Conservation (phyloP, 805 yeast genomes). For the Candida tammaniensis region DNA sequence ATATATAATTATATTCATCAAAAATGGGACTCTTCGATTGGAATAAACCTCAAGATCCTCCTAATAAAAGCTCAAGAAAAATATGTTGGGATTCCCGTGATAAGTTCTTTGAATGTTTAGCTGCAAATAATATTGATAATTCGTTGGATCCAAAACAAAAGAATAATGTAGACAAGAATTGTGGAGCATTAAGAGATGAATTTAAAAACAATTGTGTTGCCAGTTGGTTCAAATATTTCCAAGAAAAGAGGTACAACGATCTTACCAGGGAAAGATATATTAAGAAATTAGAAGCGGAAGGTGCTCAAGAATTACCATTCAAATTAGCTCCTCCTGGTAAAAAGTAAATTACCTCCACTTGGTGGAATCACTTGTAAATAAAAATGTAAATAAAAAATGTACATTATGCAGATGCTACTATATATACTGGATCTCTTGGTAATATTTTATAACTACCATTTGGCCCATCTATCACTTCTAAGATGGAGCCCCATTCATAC, state of each 20-base stretch:
- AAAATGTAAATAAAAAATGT: conserved; percentile 2
- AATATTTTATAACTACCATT: conserved; percentile 13
- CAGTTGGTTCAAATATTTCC: conserved; percentile 87
- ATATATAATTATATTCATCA: not conserved
- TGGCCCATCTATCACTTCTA: conserved; percentile 18
- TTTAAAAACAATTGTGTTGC: conserved; percentile 77
- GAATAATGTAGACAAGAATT: conserved; percentile 48
- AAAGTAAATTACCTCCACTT: conserved; percentile 1
- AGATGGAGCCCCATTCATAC: conserved; percentile 68
- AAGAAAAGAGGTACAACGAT: conserved; percentile 82
- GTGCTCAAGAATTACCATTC: conserved; percentile 45
- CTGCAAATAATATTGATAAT: conserved; percentile 61
- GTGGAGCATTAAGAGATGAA: conserved; percentile 54
- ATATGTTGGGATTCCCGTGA: conserved; percentile 93
- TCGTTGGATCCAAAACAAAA: conserved; percentile 57
- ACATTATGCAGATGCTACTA: conserved; percentile 16
- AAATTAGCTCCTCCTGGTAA: conserved; percentile 19
- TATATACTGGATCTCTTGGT: conserved; percentile 31
- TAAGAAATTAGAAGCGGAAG: conserved; percentile 67
- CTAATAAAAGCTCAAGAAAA: conserved; percentile 66
- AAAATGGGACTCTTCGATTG: conserved; percentile 5
- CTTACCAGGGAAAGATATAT: conserved; percentile 64
- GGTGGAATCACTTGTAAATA: not conserved
- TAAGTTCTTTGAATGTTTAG: conserved; percentile 69
- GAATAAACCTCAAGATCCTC: conserved; percentile 27